A percentile compares a stretch with the other conserved stretches of the same genome.
Conservation (phyloP, 2,329 filamentous ascomycete genomes). For the Botrytis hyacinthi region DNA sequence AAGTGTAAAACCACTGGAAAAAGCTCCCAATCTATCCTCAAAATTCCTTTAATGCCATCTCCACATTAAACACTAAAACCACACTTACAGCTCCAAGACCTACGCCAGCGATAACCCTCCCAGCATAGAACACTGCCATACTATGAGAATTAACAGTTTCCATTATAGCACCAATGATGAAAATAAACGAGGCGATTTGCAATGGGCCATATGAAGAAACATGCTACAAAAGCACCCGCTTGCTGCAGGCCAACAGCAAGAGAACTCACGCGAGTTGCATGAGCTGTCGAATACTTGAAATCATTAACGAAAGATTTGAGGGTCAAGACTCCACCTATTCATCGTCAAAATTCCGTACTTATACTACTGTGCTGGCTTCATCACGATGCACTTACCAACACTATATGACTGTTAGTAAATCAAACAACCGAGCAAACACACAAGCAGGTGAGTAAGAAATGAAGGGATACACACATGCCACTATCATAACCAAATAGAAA, state of each 20-base stretch:
- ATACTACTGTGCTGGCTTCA: background rate
- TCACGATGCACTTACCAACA: slow-evolving; percentile 29
- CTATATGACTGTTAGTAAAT: slow-evolving; percentile 23
- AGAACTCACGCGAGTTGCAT: slow-evolving; percentile 25
- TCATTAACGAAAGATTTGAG: slow-evolving; percentile 45
- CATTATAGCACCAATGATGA: slow-evolving; percentile 41
- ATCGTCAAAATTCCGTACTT: background rate
- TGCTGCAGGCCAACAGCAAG: slow-evolving; percentile 37
- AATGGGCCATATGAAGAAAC: slow-evolving; percentile 41
- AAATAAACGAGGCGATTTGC: slow-evolving; percentile 25
- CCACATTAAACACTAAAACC: slow-evolving; percentile 44
- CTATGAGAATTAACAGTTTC: slow-evolving; percentile 47
- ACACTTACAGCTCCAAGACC: slow-evolving; percentile 48
- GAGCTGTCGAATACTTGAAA: slow-evolving; percentile 43
- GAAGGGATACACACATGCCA: slow-evolving; percentile 1
- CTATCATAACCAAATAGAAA: slow-evolving; percentile 48
- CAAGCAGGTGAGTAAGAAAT: background rate
- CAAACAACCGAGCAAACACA: background rate
- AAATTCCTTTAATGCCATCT: slow-evolving; percentile 45
- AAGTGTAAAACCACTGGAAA: slow-evolving; percentile 42
- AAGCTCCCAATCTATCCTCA: slow-evolving; percentile 41
- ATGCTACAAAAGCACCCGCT: slow-evolving; percentile 51
- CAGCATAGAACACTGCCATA: slow-evolving; percentile 43
- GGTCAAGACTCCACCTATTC: background rate
- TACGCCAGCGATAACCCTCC: slow-evolving; percentile 48